phyloP scores from a whole-genome alignment of 2,329 filamentous ascomycete genomes.

The Aspergillus felis region DNA sequence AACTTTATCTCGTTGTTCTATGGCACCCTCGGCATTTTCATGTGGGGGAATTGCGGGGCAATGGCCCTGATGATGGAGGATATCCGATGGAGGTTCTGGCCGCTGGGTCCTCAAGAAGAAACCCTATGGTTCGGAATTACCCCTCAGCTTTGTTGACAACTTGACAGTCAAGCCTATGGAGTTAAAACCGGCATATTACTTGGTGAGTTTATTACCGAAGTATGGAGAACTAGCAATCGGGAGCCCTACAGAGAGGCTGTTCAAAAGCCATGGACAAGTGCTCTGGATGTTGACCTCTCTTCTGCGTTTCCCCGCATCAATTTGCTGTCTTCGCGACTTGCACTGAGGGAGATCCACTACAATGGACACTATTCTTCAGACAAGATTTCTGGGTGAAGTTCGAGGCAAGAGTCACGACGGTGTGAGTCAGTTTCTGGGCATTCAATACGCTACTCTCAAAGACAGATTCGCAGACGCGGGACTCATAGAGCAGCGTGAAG shows the following conservation, averaged over 20 bases:
- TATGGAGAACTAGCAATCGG: background rate
- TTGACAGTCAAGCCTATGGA: background rate
- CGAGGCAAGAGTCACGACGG: constrained; percentile 22
- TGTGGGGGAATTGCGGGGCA: background rate
- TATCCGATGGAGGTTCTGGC: background rate
- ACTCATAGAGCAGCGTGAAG: constrained; percentile 22
- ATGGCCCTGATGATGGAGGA: background rate
- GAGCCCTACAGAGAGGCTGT: background rate
- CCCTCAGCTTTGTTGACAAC: background rate
- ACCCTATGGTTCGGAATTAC: background rate
- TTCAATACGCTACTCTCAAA: constrained; percentile 36
- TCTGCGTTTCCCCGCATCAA: background rate
- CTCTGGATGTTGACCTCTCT: background rate
- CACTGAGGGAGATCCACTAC: background rate
- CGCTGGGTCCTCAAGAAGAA: background rate
- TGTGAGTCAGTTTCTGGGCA: constrained; percentile 32
- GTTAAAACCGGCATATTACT: too few species aligned
- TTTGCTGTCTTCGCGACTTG: background rate
- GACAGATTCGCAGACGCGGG: constrained; percentile 34
- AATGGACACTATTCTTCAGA: constrained; percentile 17
- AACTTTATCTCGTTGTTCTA: background rate
- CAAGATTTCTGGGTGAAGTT: constrained; percentile 26
- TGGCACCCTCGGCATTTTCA: background rate
- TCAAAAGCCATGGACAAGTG: background rate
- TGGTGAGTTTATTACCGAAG: background rate